Evolutionary conservation across 2,329 filamentous ascomycete genomes (phyloP), one percentile per base, ranked within the genome.

Genomic region (Raffaelea arxii): DNA sequence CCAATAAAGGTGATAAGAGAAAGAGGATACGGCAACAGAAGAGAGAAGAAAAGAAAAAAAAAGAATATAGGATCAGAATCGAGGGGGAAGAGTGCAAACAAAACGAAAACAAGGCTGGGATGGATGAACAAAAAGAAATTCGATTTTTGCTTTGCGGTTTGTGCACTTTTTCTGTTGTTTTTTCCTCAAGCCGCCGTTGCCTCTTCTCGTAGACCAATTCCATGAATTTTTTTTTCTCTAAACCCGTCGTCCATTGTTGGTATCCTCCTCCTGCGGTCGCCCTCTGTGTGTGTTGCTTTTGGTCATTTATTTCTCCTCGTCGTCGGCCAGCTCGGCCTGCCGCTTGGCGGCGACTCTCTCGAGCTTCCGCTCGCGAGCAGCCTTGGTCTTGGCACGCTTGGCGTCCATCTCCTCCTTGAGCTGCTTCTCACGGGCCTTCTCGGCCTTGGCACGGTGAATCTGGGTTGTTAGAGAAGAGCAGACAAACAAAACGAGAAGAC

Each of bases 381-480:
- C 92, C 90, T 96, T 97, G 83, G 89, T 97, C 89, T 95, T 96
- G 71, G 89, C 88, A 77, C 92, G 89, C 84, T 95, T 97, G 79
- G 86, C 88, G 70, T 97, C 92, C 92, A 98, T 98, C 80, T 97
- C 90, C 70, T 97, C 90, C 85, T 94, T 91, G 73, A 98, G 82
- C 66, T 82, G 74, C 75, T 82, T 82, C 85, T 97, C 92, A 73
- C 92, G 92, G 58, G 82, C 80, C 80, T 94, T 94, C 87, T 98
- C 92, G 64, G 92, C 92, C 87, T 98, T 98, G 77, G 92, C 92
- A 75, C 90, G 94, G 86, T 98, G 92, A 70, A 98, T 97, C 92
- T 98, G 65, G 62, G 51, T 12, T 19, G 37, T 42, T 22, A 43
- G 35, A n/a, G 4, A 27, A 14, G n/a, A 18, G 18, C 16, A 9